These are phyloP conservation scores for Sporothrix curviconia DNA, from an alignment of 2,329 filamentous ascomycete genomes.

Conservation along the genomic window DNA sequence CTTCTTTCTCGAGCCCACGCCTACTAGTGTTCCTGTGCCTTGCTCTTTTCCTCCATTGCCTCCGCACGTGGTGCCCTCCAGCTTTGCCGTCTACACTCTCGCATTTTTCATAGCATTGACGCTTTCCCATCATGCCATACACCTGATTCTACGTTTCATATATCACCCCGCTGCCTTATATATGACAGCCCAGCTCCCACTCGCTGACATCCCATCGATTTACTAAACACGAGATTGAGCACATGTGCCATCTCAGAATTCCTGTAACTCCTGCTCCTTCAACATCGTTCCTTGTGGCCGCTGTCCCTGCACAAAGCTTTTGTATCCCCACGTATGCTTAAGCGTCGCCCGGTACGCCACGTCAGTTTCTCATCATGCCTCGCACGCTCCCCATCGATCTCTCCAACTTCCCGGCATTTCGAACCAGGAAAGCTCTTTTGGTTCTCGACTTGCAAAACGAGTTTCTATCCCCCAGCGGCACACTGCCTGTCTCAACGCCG, in stretches of 20 bases:
- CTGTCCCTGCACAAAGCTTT: not conserved
- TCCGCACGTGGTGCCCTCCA: not conserved
- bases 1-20: not conserved
- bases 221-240: not conserved
- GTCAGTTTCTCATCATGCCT: conserved; percentile 16
- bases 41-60: not conserved
- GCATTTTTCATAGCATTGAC: not conserved
- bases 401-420: conserved; percentile 48
- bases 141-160: not conserved
- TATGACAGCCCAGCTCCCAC: not conserved
- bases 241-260: not conserved
- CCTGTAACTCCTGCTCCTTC: not conserved
- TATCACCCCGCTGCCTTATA: not conserved
- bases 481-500: conserved; percentile 58
- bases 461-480: conserved; percentile 64
- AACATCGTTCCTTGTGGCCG: not conserved
- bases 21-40: not conserved
- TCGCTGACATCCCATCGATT: not conserved
- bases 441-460: conserved; percentile 87
- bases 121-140: not conserved
- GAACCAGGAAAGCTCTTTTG: conserved; percentile 64
- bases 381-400: conserved; percentile 52
- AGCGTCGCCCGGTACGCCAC: not conserved
- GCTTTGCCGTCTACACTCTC: not conserved
- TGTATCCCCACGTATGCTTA: not conserved